Evolutionary conservation across 495 filamentous ascomycete genomes (phyloP).

Genomic region (Podospora australis): DNA sequence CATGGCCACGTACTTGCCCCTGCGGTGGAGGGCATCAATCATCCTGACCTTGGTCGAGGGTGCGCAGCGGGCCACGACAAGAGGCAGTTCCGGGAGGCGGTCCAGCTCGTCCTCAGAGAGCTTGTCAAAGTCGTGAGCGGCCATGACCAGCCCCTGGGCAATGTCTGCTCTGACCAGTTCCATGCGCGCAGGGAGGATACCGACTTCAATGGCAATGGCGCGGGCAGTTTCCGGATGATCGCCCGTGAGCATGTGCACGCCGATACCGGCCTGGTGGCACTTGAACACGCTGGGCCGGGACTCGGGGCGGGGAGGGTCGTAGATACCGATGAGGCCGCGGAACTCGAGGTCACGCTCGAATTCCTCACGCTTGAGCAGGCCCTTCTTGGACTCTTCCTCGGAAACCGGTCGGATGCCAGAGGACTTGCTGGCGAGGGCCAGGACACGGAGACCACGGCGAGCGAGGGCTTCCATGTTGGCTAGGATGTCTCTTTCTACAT

Average conservation of each 20-base stretch:
- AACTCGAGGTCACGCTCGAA: constrained; percentile 51
- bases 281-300: constrained; percentile 56
- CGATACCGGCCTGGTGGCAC: constrained; percentile 65
- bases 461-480: constrained; percentile 59
- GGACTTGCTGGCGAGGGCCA: constrained; percentile 57
- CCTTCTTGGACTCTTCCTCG: constrained; percentile 30
- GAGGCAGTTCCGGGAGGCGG: constrained; percentile 49
- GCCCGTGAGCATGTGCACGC: constrained; percentile 75
- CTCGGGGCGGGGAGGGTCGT: constrained; percentile 66
- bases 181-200: constrained; percentile 59
- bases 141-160: constrained; percentile 52
- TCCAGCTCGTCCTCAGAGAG: constrained; percentile 53
- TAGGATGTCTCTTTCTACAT: constrained; percentile 52
- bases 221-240: constrained; percentile 70
- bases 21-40: constrained; percentile 61
- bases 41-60: constrained; percentile 62
- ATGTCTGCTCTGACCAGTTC: constrained; percentile 44
- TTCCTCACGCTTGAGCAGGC: constrained; percentile 27
- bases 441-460: constrained; percentile 66
- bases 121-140: constrained; percentile 55
- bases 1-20: constrained; percentile 53
- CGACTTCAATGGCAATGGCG: constrained; percentile 69
- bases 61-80: constrained; percentile 59
- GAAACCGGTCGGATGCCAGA: constrained; percentile 6
- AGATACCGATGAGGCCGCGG: constrained; percentile 61